These are phyloP conservation scores for Kandelia obovata DNA, from an alignment of 345 rosid genomes.

Conservation along the genomic window DNA sequence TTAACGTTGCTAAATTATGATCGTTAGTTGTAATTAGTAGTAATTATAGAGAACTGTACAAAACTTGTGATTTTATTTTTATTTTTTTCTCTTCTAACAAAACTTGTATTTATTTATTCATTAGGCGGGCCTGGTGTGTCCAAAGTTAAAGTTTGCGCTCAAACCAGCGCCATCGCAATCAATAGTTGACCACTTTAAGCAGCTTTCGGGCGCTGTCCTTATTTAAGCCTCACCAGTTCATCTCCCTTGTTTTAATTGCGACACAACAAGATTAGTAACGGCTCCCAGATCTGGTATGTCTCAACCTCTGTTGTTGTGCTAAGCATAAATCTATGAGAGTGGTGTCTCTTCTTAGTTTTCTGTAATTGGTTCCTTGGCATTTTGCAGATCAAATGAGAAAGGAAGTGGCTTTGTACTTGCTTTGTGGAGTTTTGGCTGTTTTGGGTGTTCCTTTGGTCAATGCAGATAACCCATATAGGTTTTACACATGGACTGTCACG, in stretches of 20 bases:
- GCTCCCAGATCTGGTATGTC: not conserved
- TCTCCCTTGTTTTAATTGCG: not conserved
- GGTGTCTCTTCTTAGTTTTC: not conserved
- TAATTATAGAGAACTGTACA: too few relatives aligned
- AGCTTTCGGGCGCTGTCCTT: not conserved
- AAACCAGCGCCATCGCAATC: not conserved
- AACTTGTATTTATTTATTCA: too few relatives aligned
- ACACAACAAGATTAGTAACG: not conserved
- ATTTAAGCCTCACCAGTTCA: not conserved
- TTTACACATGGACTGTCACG: conserved; percentile 82
- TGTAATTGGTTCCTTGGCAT: not conserved
- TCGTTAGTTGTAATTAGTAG: too few relatives aligned
- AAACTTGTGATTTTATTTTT: too few relatives aligned
- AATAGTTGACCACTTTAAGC: not conserved
- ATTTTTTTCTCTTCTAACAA: not conserved
- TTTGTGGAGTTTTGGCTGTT: conserved; percentile 36
- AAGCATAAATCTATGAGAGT: not conserved
- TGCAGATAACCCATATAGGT: conserved; percentile 81
- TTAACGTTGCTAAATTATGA: too few relatives aligned
- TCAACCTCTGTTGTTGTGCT: not conserved
- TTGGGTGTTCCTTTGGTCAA: conserved; percentile 41
- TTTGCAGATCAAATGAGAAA: conserved; percentile 26
- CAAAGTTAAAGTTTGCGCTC: not conserved
- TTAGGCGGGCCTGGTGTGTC: not conserved
- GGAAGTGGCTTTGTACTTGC: conserved; percentile 5